These are phyloP conservation scores for Somion occarium DNA, from an alignment of 1,284 basidiomycete genomes.

Conservation along the genomic window DNA sequence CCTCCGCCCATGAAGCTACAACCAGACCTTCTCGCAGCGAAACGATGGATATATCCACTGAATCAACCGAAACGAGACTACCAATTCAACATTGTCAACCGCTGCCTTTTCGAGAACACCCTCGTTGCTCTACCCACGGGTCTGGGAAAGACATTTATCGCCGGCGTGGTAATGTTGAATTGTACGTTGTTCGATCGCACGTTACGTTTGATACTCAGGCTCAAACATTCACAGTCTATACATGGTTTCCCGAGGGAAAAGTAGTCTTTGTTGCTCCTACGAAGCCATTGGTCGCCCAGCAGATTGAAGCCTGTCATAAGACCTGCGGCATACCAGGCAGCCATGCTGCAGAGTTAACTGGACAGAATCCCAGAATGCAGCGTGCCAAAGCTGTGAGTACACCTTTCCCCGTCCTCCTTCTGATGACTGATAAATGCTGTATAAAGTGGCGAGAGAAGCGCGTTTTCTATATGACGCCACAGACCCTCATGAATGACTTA, in stretches of 20 bases:
- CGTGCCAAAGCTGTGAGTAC: conserved; percentile 60
- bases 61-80: conserved; percentile 90
- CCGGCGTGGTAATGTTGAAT: conserved; percentile 94
- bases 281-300: conserved; percentile 93
- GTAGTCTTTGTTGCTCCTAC: conserved; percentile 96
- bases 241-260: conserved; percentile 92
- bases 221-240: conserved; percentile 57
- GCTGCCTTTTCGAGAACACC: conserved; percentile 89
- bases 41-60: conserved; percentile 90
- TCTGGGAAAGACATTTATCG: conserved; percentile 97
- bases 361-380: conserved; percentile 48
- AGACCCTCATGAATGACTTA: conserved; percentile 92
- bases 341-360: conserved; percentile 87
- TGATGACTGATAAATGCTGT: neutral
- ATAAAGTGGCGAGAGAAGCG: conserved; percentile 83
- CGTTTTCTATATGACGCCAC: conserved; percentile 98
- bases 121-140: conserved; percentile 95
- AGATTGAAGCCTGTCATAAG: conserved; percentile 90
- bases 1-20: conserved; percentile 73
- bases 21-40: conserved; percentile 73
- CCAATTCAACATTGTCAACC: conserved; percentile 90
- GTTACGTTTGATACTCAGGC: neutral
- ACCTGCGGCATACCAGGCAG: conserved; percentile 91
- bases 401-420: neutral
- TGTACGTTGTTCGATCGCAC: conserved; percentile 46